These are phyloP conservation scores for Silene uniflora DNA, from an alignment of 148 eudicot genomes.

Conservation along the genomic window DNA sequence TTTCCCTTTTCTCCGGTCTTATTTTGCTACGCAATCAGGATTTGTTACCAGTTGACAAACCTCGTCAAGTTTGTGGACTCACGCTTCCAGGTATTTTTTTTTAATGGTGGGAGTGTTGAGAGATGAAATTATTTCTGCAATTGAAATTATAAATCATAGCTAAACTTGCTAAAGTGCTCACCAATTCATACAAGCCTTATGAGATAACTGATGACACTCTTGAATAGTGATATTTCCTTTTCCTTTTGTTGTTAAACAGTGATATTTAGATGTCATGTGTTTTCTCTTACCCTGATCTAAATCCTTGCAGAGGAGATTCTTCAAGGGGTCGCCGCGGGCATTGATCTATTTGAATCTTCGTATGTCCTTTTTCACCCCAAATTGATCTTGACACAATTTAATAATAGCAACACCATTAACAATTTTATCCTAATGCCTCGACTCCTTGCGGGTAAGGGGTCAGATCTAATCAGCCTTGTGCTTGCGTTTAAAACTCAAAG, in stretches of 20 bases:
- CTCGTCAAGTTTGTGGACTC: slow-evolving; percentile 73
- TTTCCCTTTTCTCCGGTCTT: slow-evolving; percentile 7
- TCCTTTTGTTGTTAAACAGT: neutral
- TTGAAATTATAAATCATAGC: neutral
- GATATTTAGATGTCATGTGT: neutral
- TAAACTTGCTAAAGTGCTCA: neutral
- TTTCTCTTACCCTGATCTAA: neutral
- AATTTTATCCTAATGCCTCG: neutral
- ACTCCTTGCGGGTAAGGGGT: neutral
- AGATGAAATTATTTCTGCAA: neutral
- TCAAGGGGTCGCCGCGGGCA: slow-evolving; percentile 80
- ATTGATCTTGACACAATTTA: neutral
- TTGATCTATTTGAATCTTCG: slow-evolving; percentile 82
- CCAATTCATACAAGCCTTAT: neutral
- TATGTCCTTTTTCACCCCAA: slow-evolving; percentile 29
- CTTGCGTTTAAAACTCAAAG: neutral
- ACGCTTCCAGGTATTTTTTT: slow-evolving; percentile 65
- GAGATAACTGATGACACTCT: neutral
- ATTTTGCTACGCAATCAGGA: slow-evolving; percentile 43
- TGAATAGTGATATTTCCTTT: neutral
- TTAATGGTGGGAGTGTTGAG: neutral
- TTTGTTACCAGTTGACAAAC: slow-evolving; percentile 64
- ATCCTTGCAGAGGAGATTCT: slow-evolving; percentile 58
- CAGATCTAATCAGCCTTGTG: neutral
- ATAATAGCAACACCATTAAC: too few relatives aligned